Conservation (phyloP, 1,284 basidiomycete species). For the Trichosporon sp. region DNA sequence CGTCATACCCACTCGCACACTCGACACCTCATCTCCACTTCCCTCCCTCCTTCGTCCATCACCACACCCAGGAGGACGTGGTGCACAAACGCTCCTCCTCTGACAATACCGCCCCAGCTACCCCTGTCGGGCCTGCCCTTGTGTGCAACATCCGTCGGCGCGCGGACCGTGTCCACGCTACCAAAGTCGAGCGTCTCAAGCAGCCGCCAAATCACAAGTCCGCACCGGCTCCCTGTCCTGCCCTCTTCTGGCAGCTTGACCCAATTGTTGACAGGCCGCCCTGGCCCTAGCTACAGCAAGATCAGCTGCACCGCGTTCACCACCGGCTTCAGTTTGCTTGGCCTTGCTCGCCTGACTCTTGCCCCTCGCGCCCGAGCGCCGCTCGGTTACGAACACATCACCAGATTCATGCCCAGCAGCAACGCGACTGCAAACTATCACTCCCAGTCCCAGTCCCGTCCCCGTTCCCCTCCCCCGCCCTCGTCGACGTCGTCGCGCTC, state of each 20-base stretch:
- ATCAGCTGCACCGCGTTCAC: not conserved
- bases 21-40: not conserved
- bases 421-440: conserved; percentile 8
- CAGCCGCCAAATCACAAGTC: not conserved
- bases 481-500: not conserved
- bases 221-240: not conserved
- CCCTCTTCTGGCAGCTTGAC: not conserved
- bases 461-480: not conserved
- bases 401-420: conserved; percentile 19
- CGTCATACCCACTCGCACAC: not conserved
- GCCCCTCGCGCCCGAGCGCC: conserved; percentile 14
- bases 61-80: not conserved
- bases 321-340: not conserved
- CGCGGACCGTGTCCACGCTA: not conserved
- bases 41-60: not conserved
- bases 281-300: not conserved
- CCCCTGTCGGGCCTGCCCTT: not conserved
- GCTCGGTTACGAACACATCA: not conserved
- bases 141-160: not conserved
- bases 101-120: not conserved
- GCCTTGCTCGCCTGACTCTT: conserved; percentile 1
- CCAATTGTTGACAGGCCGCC: not conserved
- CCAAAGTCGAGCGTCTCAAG: not conserved
- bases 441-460: not conserved
- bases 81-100: not conserved